Evolutionary conservation across 257 asterid genomes (phyloP).

Genomic region (Anisodus acutangulus): DNA sequence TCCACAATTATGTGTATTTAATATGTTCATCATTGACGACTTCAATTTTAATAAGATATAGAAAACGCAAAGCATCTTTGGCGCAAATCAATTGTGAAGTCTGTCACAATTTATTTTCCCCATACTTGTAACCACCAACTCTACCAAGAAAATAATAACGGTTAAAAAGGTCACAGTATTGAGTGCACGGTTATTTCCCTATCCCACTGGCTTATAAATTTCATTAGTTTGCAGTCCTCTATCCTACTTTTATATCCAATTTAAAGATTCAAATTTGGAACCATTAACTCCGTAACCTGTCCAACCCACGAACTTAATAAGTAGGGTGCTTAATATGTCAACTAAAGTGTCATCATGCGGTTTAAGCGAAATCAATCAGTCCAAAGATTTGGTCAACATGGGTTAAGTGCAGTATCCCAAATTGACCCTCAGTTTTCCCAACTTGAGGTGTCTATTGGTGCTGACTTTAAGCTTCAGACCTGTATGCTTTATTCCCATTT

Average conservation of each 20-base stretch:
- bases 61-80: constrained; percentile 2
- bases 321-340: background rate
- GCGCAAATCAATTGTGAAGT: constrained; percentile 7
- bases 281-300: background rate
- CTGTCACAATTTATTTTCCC: background rate
- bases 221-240: constrained; percentile 9
- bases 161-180: background rate
- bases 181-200: background rate
- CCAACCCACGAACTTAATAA: background rate
- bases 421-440: background rate
- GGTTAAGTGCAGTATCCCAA: constrained; percentile 2
- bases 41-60: background rate
- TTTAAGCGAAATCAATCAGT: background rate
- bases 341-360: background rate
- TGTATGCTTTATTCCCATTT: background rate
- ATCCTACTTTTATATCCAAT: background rate
- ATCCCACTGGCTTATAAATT: background rate
- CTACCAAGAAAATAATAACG: too few species aligned
- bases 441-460: background rate
- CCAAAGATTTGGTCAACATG: background rate
- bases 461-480: background rate
- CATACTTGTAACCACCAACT: background rate
- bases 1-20: background rate
- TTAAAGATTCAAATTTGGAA: background rate
- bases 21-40: background rate